Conservation (phyloP, 495 filamentous ascomycete genomes). For the Neurospora hispaniola region DNA sequence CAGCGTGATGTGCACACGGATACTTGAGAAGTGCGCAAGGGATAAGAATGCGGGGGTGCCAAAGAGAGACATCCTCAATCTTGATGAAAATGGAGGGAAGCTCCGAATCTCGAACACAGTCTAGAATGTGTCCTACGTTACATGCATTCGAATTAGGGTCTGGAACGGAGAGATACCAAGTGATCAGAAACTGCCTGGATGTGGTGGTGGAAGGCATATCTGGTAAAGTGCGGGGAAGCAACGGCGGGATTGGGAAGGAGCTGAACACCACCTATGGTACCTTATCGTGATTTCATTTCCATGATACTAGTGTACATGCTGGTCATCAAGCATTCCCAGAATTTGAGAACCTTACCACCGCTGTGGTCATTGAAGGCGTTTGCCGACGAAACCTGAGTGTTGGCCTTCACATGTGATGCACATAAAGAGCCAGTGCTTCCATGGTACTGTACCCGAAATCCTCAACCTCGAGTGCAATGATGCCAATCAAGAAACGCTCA, state of each 20-base stretch:
- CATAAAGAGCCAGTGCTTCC: not conserved
- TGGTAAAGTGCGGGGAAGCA: not conserved
- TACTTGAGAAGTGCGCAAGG: not conserved
- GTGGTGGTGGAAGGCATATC: not conserved
- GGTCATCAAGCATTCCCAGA: not conserved
- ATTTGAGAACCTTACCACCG: not conserved
- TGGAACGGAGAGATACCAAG: not conserved
- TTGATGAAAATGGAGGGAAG: not conserved
- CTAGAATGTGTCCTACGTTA: not conserved
- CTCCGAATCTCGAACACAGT: not conserved
- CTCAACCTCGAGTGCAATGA: not conserved
- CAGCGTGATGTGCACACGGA: not conserved
- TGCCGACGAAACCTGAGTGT: not conserved
- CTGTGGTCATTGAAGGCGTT: not conserved
- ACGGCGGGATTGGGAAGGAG: not conserved
- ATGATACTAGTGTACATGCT: no score
- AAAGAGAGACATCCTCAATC: not conserved
- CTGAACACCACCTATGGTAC: not conserved
- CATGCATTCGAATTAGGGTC: not conserved
- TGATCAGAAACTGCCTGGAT: not conserved
- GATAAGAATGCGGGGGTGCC: not conserved
- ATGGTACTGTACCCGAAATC: not conserved
- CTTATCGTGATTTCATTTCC: no score
- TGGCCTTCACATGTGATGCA: not conserved
- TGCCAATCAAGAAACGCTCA: not conserved